Percentiles rank a stretch among this genome's conserved stretches.
Evolutionary conservation across 768 basidiomycete genomes (phyloP).

Genomic region (Tylopilus vinaceipallidus): DNA sequence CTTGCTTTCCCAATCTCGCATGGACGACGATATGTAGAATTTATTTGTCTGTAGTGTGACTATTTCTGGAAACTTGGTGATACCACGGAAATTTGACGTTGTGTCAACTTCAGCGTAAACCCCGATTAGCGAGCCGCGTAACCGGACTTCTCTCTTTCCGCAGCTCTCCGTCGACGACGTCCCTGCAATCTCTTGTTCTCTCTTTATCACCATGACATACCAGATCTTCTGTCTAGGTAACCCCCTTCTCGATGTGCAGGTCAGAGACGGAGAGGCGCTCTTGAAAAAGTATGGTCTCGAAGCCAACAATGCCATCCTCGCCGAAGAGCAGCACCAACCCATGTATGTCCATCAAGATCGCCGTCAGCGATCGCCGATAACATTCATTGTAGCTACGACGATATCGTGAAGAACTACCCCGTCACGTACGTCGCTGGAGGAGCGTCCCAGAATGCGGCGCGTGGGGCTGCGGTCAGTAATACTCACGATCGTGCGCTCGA

Average conservation of each 20-base stretch:
- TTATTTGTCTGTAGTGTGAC: too few species aligned
- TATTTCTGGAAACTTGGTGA: too few species aligned
- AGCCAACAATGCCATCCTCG: slow-evolving; percentile 94
- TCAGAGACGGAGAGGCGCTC: slow-evolving; percentile 78
- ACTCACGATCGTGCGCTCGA: not conserved
- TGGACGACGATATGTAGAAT: slow-evolving; percentile 5
- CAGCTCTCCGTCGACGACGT: slow-evolving; percentile 15
- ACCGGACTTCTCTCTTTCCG: slow-evolving; percentile 1
- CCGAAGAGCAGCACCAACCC: slow-evolving; percentile 81
- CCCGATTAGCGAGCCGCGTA: slow-evolving; percentile 1
- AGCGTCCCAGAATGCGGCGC: slow-evolving; percentile 94
- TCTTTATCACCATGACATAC: slow-evolving; percentile 47
- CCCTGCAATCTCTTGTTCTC: slow-evolving; percentile 1
- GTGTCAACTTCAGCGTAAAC: not conserved
- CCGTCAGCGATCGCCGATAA: not conserved
- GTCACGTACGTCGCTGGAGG: slow-evolving; percentile 95
- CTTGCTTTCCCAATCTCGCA: slow-evolving; percentile 18
- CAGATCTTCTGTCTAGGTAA: slow-evolving; percentile 90
- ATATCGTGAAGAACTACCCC: slow-evolving; percentile 71
- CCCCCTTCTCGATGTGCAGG: slow-evolving; percentile 95
- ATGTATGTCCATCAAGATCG: slow-evolving; percentile 48
- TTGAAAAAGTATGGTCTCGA: slow-evolving; percentile 89
- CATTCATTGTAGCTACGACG: slow-evolving; percentile 67
- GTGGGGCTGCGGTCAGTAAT: slow-evolving; percentile 84
- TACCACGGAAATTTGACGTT: not conserved